These are phyloP conservation scores for Candida maesae DNA, from an alignment of 805 yeast species.

Conservation along the genomic window DNA sequence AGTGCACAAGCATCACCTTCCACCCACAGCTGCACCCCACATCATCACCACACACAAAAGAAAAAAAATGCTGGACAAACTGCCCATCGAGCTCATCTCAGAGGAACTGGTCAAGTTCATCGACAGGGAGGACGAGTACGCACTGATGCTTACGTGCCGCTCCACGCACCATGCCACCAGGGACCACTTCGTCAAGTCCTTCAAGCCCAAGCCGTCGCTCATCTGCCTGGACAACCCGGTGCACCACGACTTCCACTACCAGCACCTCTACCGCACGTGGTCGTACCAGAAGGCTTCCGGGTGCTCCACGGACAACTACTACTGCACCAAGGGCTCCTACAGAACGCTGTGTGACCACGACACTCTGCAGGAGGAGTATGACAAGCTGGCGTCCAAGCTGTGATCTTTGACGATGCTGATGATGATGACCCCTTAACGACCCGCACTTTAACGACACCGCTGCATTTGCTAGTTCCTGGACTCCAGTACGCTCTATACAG, in stretches of 20 bases:
- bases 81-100: slow-evolving; percentile 22
- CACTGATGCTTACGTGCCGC: slow-evolving; percentile 21
- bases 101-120: slow-evolving; percentile 17
- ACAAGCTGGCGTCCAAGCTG: slow-evolving; percentile 7
- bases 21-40: neutral
- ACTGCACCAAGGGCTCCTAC: slow-evolving; percentile 6
- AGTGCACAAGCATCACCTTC: no score
- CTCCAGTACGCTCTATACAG: no score
- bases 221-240: slow-evolving; percentile 22
- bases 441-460: no score
- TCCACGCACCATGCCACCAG: slow-evolving; percentile 17
- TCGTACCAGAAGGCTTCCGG: slow-evolving; percentile 6
- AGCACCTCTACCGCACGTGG: slow-evolving; percentile 10
- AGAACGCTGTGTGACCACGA: slow-evolving; percentile 9
- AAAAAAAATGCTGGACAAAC: slow-evolving; percentile 19
- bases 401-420: neutral
- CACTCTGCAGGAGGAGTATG: slow-evolving; percentile 8
- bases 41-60: neutral
- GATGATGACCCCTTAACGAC: no score
- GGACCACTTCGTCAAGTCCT: slow-evolving; percentile 10
- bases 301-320: slow-evolving; percentile 15
- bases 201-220: slow-evolving; percentile 12
- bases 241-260: slow-evolving; percentile 16
- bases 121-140: slow-evolving; percentile 18
- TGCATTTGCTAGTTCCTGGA: no score